Evolutionary conservation across 148 eudicot species (phyloP).

Genomic region (Cornus controversa): DNA sequence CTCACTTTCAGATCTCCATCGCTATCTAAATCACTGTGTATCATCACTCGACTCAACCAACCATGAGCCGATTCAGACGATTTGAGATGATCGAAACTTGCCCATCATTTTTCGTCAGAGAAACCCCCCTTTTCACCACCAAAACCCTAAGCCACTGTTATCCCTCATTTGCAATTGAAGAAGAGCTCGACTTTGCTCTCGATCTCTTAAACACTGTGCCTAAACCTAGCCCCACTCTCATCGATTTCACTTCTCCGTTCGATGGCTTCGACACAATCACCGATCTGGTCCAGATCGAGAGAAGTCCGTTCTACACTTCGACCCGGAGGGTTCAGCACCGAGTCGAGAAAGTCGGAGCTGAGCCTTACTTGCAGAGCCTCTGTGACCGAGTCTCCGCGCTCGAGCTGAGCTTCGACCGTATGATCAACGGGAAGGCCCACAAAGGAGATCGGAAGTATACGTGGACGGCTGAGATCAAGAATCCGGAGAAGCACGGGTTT

Average conservation of each 20-base stretch:
- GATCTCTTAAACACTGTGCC: slow-evolving; percentile 29
- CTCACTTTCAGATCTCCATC: background rate
- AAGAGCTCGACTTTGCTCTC: slow-evolving; percentile 35
- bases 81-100: slow-evolving; percentile 42
- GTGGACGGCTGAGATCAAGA: slow-evolving; percentile 59
- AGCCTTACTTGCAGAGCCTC: slow-evolving; percentile 43
- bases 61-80: slow-evolving; percentile 44
- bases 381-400: slow-evolving; percentile 66
- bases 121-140: slow-evolving; percentile 37
- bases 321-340: slow-evolving; percentile 33
- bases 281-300: slow-evolving; percentile 51
- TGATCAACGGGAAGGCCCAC: slow-evolving; percentile 21
- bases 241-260: slow-evolving; percentile 28
- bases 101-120: slow-evolving; percentile 23
- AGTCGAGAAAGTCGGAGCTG: slow-evolving; percentile 17
- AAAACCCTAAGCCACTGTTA: slow-evolving; percentile 21
- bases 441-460: slow-evolving; percentile 49
- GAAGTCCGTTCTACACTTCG: slow-evolving; percentile 28
- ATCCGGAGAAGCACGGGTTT: slow-evolving; percentile 30
- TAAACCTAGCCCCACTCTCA: slow-evolving; percentile 3
- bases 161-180: slow-evolving; percentile 24
- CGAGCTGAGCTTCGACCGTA: slow-evolving; percentile 54
- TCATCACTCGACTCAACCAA: background rate
- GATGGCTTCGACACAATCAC: slow-evolving; percentile 34
- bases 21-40: background rate